Base-by-base conservation (phyloP, 2,329 filamentous ascomycete genomes). In the Penicillium sp. region DNA sequence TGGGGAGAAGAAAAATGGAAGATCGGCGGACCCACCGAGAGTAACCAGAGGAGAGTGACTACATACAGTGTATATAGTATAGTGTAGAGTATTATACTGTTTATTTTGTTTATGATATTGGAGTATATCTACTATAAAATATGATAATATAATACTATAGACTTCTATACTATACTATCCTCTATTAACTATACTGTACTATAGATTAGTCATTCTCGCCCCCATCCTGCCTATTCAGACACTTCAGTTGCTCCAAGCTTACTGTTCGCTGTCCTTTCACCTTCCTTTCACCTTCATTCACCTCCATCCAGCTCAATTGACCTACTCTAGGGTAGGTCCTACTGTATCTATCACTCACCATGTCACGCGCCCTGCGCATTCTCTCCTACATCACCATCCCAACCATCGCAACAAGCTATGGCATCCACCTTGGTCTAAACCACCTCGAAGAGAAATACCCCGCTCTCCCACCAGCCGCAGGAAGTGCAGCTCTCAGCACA, bases 401-500 rank as follows among this genome's bases (percentile, higher is more conserved):
- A 3, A 56, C 61, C 1, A 36, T 55, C 2, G 36, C 59, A 23
- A 47, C 59, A 23, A 48, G 52, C 28, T 67, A 67, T 51, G 51
- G 58, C 46, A 56, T 58, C 11, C 62, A 70, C 40, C 44, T 51
- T 10, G 57, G 55, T 10, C 58, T 70, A 2, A 58, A 21, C 47
- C 34, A 55, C 9, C 63, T 71, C 1, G 67, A 71, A 55, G 37
- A 52, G 4, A 59, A 60, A 60, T 71, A 71, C 39, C 67, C 68
- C 26, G 48, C 54, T 13, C 51, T 62, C 5, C 55, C 63, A 5
- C 36, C 51, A 23, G 33, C 53, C 28, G 58, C 56, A 19, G 63
- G 55, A 13, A 71, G 66, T 48, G 24, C 24, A 14, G 55, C 56
- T 1, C 48, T 70, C 1, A 49, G 49, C 33, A 61, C 57, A 3